Percentiles rank a stretch among this genome's conserved stretches.
Conservation (phyloP, 2,329 filamentous ascomycete species). For the Nannizziopsis arthrosporioides region DNA sequence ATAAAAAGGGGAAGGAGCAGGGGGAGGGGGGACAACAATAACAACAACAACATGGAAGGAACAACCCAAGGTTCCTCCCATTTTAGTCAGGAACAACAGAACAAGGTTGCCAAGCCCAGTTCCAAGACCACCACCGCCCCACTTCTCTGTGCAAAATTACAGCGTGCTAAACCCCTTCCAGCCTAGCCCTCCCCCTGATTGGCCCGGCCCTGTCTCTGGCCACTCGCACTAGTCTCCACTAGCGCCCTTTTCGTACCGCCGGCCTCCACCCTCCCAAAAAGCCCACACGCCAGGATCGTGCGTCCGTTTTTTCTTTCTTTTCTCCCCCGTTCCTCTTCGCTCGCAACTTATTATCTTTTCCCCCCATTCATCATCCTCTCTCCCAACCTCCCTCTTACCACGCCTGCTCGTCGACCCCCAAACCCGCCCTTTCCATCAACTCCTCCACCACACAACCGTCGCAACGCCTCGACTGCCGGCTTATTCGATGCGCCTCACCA, state of each 20-base stretch:
- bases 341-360: conserved; percentile 6
- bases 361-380: neutral
- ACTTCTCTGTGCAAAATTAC: neutral
- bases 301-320: conserved; percentile 5
- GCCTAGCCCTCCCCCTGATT: neutral
- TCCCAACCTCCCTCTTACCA: neutral
- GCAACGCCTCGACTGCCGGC: conserved; percentile 4
- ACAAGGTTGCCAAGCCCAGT: conserved; percentile 10
- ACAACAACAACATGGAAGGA: neutral
- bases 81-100: neutral
- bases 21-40: neutral
- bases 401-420: neutral
- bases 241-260: neutral
- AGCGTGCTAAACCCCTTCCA: conserved; percentile 3
- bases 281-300: neutral
- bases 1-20: neutral
- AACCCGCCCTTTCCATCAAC: neutral
- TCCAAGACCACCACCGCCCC: conserved; percentile 2
- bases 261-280: no score
- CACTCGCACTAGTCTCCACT: neutral
- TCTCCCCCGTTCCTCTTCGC: conserved; percentile 1
- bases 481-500: conserved; percentile 11
- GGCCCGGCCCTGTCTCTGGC: neutral
- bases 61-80: neutral
- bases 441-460: conserved; percentile 9